Evolutionary conservation across 768 basidiomycete genomes (phyloP).

Genomic region (Psilocybe sp.): DNA sequence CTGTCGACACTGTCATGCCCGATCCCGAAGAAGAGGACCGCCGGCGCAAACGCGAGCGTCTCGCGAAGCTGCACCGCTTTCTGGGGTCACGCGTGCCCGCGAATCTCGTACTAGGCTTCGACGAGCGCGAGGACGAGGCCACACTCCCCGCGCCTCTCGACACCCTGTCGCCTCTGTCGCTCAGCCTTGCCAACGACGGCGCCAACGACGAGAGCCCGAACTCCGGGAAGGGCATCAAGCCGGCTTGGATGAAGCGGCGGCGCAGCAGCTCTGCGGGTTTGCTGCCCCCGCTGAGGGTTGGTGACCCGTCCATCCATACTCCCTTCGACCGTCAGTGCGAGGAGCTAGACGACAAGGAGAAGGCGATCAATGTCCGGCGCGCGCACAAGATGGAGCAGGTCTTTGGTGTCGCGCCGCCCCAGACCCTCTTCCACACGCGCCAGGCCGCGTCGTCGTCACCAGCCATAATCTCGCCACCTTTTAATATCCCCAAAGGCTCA

Average conservation of each 20-base stretch:
- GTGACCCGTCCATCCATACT: slow-evolving; percentile 24
- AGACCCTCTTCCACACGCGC: slow-evolving; percentile 73
- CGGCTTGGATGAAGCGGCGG: slow-evolving; percentile 43
- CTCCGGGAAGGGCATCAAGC: too few relatives aligned
- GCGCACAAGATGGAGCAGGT: slow-evolving; percentile 90
- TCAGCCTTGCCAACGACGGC: too few relatives aligned
- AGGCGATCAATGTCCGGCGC: slow-evolving; percentile 74
- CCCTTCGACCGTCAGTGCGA: slow-evolving; percentile 59
- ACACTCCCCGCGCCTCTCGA: slow-evolving; percentile 20
- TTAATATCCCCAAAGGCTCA: slow-evolving; percentile 7
- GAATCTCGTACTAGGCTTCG: slow-evolving; percentile 57
- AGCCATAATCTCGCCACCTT: slow-evolving; percentile 22
- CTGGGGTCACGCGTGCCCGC: slow-evolving; percentile 79
- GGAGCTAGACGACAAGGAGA: slow-evolving; percentile 69
- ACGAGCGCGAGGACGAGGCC: slow-evolving; percentile 24
- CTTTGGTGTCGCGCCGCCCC: slow-evolving; percentile 80
- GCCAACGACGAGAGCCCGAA: too few relatives aligned
- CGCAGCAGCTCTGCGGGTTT: slow-evolving; percentile 54
- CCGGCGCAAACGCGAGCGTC: slow-evolving; percentile 67
- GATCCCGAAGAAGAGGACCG: slow-evolving; percentile 56
- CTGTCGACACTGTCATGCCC: slow-evolving; percentile 35
- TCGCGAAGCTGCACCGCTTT: slow-evolving; percentile 82
- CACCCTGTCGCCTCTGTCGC: background rate
- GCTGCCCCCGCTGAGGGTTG: slow-evolving; percentile 45
- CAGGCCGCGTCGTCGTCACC: slow-evolving; percentile 32